These are phyloP conservation scores for Flaveria bidentis DNA, from an alignment of 129 eudicot genomes.

Conservation along the genomic window DNA sequence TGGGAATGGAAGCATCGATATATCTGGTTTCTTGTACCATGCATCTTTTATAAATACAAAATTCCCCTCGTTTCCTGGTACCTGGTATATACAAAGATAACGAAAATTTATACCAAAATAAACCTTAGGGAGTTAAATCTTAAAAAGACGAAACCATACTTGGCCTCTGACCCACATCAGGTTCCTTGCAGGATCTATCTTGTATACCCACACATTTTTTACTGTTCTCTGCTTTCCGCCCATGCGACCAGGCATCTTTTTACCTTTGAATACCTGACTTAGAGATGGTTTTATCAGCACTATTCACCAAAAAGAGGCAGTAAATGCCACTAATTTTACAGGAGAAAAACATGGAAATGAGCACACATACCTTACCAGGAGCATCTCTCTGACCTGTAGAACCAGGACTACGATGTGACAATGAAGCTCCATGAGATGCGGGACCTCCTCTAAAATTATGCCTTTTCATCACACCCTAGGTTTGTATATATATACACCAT, in stretches of 20 bases:
- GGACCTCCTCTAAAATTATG: slow-evolving; percentile 64
- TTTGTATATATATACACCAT: slow-evolving; percentile 19
- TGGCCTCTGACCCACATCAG: slow-evolving; percentile 97
- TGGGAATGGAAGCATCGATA: slow-evolving; percentile 78
- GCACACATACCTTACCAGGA: slow-evolving; percentile 83
- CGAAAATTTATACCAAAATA: neutral
- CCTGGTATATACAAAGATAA: slow-evolving; percentile 40
- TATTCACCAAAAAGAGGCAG: neutral
- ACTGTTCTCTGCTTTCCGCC: slow-evolving; percentile 87
- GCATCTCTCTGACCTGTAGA: slow-evolving; percentile 98
- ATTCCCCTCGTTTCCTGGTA: slow-evolving; percentile 84
- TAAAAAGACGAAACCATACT: slow-evolving; percentile 45
- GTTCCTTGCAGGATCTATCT: slow-evolving; percentile 93
- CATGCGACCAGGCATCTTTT: slow-evolving; percentile 99
- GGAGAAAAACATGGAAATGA: neutral
- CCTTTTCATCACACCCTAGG: slow-evolving; percentile 96
- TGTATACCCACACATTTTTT: slow-evolving; percentile 94
- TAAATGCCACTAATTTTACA: neutral
- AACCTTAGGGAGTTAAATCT: neutral
- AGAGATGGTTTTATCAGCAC: neutral
- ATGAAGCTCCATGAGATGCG: slow-evolving; percentile 88
- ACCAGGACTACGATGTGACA: slow-evolving; percentile 81
- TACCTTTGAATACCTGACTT: slow-evolving; percentile 85
- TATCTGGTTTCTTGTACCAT: slow-evolving; percentile 77
- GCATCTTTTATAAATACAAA: slow-evolving; percentile 94